A percentile compares a stretch with the other conserved stretches of the same genome.
Conservation (phyloP, 495 filamentous ascomycete genomes). For the Tuber borchii region DNA sequence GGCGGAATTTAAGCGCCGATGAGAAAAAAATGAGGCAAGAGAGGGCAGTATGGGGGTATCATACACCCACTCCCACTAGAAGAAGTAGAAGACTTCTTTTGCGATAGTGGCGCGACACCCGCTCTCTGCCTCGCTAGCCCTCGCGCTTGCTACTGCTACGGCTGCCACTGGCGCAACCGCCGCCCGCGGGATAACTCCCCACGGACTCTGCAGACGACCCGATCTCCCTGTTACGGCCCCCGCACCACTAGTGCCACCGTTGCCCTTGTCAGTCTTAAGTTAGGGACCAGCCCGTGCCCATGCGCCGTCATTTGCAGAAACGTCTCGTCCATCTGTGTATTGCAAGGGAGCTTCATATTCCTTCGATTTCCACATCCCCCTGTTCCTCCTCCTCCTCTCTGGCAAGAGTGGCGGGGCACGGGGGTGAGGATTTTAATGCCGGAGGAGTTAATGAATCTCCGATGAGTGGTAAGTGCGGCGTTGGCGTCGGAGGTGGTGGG, state of each 20-base stretch:
- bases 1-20: too few relatives aligned
- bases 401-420: too few relatives aligned
- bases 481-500: constrained; percentile 17
- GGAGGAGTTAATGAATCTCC: constrained; percentile 43
- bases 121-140: too few relatives aligned
- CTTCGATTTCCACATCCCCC: too few relatives aligned
- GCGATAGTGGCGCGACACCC: too few relatives aligned
- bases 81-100: too few relatives aligned
- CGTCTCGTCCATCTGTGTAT: constrained; percentile 18
- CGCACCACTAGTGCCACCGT: not conserved
- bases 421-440: too few relatives aligned
- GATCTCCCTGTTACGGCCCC: constrained; percentile 13
- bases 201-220: constrained; percentile 35
- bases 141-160: constrained; percentile 38
- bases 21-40: too few relatives aligned
- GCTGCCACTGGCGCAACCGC: too few relatives aligned
- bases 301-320: not conserved
- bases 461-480: constrained; percentile 1
- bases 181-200: constrained; percentile 7
- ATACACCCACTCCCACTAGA: too few relatives aligned
- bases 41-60: too few relatives aligned
- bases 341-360: not conserved
- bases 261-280: constrained; percentile 15
- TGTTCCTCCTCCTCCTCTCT: too few relatives aligned
- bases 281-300: constrained; percentile 32